A percentile compares a stretch with the other conserved stretches of the same genome.
Evolutionary conservation across 2,329 filamentous ascomycete genomes (phyloP).

Genomic region (Coniochaeta prunicola): DNA sequence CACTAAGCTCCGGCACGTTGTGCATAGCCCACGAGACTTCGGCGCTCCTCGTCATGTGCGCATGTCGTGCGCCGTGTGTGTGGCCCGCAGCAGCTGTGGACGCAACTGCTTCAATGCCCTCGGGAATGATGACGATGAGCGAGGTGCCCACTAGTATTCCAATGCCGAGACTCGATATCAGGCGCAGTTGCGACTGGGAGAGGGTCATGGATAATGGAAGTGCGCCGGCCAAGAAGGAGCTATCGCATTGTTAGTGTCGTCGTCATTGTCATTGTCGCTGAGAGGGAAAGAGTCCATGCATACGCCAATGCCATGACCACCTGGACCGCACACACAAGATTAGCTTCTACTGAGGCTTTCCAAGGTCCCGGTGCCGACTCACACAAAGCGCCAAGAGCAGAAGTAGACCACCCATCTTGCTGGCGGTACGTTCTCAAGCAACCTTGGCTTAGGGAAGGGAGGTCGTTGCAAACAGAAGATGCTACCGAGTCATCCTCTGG

Average conservation of each 20-base stretch:
- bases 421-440: conserved; percentile 1
- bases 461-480: neutral
- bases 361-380: conserved; percentile 6
- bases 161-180: conserved; percentile 88
- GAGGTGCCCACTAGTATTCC: conserved; percentile 92
- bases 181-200: conserved; percentile 75
- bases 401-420: conserved; percentile 24
- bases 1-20: neutral
- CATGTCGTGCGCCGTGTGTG: conserved; percentile 22
- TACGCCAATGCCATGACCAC: conserved; percentile 54
- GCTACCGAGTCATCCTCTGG: neutral
- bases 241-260: conserved; percentile 34
- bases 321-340: conserved; percentile 20
- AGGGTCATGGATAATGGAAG: conserved; percentile 84
- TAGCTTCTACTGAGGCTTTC: conserved; percentile 7
- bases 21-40: neutral
- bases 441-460: too few species aligned
- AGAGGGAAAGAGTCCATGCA: conserved; percentile 18
- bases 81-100: conserved; percentile 37
- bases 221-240: conserved; percentile 88
- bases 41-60: neutral
- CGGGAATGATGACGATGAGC: conserved; percentile 93
- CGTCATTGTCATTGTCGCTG: neutral
- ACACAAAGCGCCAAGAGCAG: conserved; percentile 25
- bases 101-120: conserved; percentile 88